These are phyloP conservation scores for Hawksworthiomyces lignivorus DNA, from an alignment of 2,329 filamentous ascomycete species.

Conservation along the genomic window DNA sequence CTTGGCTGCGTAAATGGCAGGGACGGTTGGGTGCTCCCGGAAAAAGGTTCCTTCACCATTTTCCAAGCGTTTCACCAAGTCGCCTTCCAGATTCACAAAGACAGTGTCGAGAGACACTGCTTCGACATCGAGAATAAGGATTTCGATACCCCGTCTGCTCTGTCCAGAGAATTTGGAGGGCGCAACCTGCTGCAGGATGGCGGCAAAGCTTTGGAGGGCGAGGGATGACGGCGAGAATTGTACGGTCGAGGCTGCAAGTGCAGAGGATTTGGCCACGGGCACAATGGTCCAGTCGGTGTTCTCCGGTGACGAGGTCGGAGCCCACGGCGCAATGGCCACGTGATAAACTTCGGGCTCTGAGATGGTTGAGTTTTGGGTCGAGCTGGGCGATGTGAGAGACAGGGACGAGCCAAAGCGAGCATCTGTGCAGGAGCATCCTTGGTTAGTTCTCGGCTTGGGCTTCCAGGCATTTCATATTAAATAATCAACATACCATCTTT, in stretches of 20 bases:
- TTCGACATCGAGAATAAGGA: slow-evolving; percentile 72
- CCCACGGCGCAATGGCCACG: slow-evolving; percentile 68
- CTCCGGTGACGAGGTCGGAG: slow-evolving; percentile 49
- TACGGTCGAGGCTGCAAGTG: slow-evolving; percentile 67
- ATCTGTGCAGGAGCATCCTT: too few species aligned
- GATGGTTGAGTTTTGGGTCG: too few species aligned
- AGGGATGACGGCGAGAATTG: slow-evolving; percentile 67
- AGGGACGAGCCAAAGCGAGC: slow-evolving; percentile 12
- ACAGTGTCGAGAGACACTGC: slow-evolving; percentile 76
- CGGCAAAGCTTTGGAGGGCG: slow-evolving; percentile 72
- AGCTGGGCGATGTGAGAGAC: slow-evolving; percentile 3
- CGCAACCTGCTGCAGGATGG: slow-evolving; percentile 62
- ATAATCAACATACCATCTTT: slow-evolving; percentile 37
- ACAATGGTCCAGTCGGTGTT: slow-evolving; percentile 77
- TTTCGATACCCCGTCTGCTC: slow-evolving; percentile 71
- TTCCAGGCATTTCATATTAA: too few species aligned
- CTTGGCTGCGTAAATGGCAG: slow-evolving; percentile 9
- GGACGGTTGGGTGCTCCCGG: slow-evolving; percentile 45
- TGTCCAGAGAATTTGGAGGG: slow-evolving; percentile 67
- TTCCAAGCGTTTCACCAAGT: slow-evolving; percentile 71
- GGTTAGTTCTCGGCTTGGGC: too few species aligned
- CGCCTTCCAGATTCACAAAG: slow-evolving; percentile 77
- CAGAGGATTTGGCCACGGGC: slow-evolving; percentile 58
- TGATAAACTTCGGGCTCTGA: slow-evolving; percentile 48
- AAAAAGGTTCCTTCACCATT: slow-evolving; percentile 79